These are phyloP conservation scores for Nasturtium officinale DNA, from an alignment of 345 rosid species.

Conservation along the genomic window DNA sequence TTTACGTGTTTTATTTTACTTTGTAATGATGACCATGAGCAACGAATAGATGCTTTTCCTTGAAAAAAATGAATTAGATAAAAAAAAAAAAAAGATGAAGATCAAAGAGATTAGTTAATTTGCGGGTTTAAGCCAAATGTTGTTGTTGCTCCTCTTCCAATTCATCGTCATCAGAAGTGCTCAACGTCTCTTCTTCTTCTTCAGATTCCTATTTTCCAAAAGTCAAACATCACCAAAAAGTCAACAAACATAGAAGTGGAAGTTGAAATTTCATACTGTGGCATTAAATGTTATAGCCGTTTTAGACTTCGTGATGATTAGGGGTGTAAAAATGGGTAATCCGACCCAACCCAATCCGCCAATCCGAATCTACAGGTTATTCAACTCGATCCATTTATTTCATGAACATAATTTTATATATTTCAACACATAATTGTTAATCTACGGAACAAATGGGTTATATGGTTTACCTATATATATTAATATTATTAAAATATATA, in stretches of 20 bases:
- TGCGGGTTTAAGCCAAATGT: constrained; percentile 37
- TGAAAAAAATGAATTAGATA: neutral
- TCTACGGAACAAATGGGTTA: too few relatives aligned
- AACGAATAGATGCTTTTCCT: constrained; percentile 33
- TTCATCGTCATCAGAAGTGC: constrained; percentile 36
- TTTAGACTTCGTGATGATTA: constrained; percentile 6
- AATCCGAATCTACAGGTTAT: too few relatives aligned
- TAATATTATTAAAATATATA: too few relatives aligned
- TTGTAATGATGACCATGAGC: constrained; percentile 15
- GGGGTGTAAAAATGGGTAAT: too few relatives aligned
- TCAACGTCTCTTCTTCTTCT: constrained; percentile 48
- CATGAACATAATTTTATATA: too few relatives aligned
- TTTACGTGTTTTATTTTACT: neutral
- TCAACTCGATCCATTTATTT: too few relatives aligned
- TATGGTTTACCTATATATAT: too few relatives aligned
- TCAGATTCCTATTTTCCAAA: constrained; percentile 42
- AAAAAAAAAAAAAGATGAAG: neutral
- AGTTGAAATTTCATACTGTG: constrained; percentile 28
- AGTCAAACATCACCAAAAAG: constrained; percentile 27
- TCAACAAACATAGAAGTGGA: neutral
- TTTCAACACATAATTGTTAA: too few relatives aligned
- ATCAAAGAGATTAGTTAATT: neutral
- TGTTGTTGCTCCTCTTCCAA: constrained; percentile 38
- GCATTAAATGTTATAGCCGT: constrained; percentile 23
- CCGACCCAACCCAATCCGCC: too few relatives aligned